Evolutionary conservation across 331 rosid species (phyloP), one percentile per base, ranked within the genome.

Genomic region (Ulmus americana): DNA sequence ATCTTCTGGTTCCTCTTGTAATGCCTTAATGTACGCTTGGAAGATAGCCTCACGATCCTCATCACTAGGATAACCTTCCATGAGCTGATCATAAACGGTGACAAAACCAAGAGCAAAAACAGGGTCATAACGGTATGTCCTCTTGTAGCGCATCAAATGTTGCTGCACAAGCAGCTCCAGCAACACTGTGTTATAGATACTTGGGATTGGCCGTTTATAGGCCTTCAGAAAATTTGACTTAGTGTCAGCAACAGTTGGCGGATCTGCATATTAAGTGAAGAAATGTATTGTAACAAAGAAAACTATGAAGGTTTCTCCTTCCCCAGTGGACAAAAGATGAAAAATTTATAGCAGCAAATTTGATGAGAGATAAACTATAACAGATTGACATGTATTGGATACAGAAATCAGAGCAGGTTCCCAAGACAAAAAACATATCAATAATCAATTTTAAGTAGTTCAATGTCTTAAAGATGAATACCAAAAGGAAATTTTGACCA

Each of bases 161-260:
- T 92, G 97, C 83, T 83, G 98, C 20, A 92, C 98, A 77, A 89
- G 86, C 75, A 92, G 82, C 73, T 89, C 98, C 81, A 85, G 97
- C 70, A 92, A 77, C 69, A 87, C 91, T 55, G 77, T 75, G 76
- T 87, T 92, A 81, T 89, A 92, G 75, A 92, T 80, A 72, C 91
- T 84, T 7, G 97, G 98, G 45, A 92, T 92, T 39, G 98, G 97
- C 49, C 88, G 80, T 68, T 80, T 89, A 78, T 89, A 92, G 4
- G 91, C 79, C 82, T 80, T 86, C 13, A 92, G 84, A 77, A 92
- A 92, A 74, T 81, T 92, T 70, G 64, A 59, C 81, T 92, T 92
- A 7, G 97, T 89, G 77, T 85, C 91, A 11, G 97, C 73, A 51
- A 89, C 98, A 58, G 99, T 81, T 18, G 84, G 88, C 56, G 62